These are phyloP conservation scores for Globisporangium perplexum DNA, from an alignment of 352 stramenopile genomes.

Conservation along the genomic window DNA sequence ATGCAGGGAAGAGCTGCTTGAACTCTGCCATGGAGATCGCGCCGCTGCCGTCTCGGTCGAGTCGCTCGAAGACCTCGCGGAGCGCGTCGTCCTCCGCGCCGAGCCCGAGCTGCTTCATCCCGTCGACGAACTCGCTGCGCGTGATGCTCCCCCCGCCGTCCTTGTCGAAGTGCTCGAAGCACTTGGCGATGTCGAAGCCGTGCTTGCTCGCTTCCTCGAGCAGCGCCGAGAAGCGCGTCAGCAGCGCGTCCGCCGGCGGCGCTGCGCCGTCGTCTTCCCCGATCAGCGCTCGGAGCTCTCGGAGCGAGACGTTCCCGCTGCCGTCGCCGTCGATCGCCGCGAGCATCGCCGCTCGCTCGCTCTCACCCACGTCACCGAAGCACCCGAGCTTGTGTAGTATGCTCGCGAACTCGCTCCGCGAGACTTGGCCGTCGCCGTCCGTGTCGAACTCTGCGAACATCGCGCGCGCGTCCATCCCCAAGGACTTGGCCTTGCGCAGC, in stretches of 20 bases:
- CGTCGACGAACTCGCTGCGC: slow-evolving; percentile 46
- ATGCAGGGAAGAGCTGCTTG: slow-evolving; percentile 30
- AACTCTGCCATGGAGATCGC: slow-evolving; percentile 63
- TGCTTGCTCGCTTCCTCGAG: slow-evolving; percentile 39
- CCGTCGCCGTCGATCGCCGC: slow-evolving; percentile 37
- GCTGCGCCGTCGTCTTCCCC: neutral
- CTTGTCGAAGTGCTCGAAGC: slow-evolving; percentile 84
- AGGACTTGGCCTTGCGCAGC: slow-evolving; percentile 26
- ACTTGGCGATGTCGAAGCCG: slow-evolving; percentile 45
- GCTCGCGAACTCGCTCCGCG: slow-evolving; percentile 39
- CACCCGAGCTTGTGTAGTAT: slow-evolving; percentile 41
- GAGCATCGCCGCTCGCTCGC: slow-evolving; percentile 42
- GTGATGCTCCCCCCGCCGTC: slow-evolving; percentile 62
- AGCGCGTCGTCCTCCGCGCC: slow-evolving; percentile 23
- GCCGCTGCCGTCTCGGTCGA: slow-evolving; percentile 66
- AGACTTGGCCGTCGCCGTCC: slow-evolving; percentile 51
- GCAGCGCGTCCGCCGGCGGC: slow-evolving; percentile 10
- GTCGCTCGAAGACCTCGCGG: slow-evolving; percentile 27
- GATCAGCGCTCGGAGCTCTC: slow-evolving; percentile 51
- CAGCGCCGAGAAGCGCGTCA: slow-evolving; percentile 32
- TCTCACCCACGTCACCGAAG: slow-evolving; percentile 35
- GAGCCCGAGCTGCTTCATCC: slow-evolving; percentile 53
- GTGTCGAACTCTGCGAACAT: slow-evolving; percentile 72
- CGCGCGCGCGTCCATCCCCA: slow-evolving; percentile 37
- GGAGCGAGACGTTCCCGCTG: slow-evolving; percentile 51